phyloP scores from a whole-genome alignment of 345 rosid genomes.

The Durio zibethinus region DNA sequence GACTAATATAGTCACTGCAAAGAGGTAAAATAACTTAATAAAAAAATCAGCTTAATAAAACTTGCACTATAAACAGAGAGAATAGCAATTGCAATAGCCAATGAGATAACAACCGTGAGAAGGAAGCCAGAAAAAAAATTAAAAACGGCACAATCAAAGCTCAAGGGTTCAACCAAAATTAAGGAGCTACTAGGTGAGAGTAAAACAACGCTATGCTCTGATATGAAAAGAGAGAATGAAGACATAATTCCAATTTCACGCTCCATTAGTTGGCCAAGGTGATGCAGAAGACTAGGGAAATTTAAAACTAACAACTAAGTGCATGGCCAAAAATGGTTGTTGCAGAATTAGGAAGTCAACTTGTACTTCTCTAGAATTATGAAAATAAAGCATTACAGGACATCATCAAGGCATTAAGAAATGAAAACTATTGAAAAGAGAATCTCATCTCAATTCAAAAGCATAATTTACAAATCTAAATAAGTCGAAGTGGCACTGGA shows the following conservation, averaged over 20 bases:
- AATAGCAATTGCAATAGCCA: not conserved
- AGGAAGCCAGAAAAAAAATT: not conserved
- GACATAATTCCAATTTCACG: not conserved
- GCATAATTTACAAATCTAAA: not conserved
- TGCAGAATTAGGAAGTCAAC: not conserved
- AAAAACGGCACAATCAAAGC: not conserved
- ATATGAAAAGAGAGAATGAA: not conserved
- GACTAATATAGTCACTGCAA: constrained; percentile 22
- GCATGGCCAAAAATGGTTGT: not conserved
- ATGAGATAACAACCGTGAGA: not conserved
- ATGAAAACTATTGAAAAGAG: not conserved
- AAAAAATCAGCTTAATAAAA: not conserved
- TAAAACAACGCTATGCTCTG: not conserved
- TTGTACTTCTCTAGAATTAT: not conserved
- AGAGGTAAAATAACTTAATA: not conserved
- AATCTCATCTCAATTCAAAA: not conserved
- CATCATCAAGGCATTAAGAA: not conserved
- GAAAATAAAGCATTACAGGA: not conserved
- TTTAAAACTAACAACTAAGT: not conserved
- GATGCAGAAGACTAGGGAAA: not conserved
- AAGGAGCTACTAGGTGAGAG: not conserved
- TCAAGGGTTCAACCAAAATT: not conserved
- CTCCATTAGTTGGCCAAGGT: not conserved
- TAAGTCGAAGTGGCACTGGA: not conserved
- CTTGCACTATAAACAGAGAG: not conserved